A percentile compares a stretch with the other conserved stretches of the same genome.
Conservation (phyloP, 2,329 filamentous ascomycete species). For the Zymoseptoria brevis region DNA sequence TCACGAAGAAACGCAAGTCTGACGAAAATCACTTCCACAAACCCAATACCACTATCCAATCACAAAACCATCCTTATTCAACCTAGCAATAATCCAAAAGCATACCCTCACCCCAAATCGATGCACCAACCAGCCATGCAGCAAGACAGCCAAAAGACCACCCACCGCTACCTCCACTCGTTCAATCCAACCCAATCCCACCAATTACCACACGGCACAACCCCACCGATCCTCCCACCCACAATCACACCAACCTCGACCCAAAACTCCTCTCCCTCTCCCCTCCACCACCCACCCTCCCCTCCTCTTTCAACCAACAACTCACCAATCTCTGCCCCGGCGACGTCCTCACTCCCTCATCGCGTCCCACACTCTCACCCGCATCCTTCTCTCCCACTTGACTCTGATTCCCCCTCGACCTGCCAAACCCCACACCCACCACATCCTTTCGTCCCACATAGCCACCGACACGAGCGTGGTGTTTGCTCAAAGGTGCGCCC, state of each 20-base stretch:
- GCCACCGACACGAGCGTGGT: not conserved
- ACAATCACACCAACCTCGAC: slow-evolving; percentile 19
- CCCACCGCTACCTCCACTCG: not conserved
- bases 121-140: not conserved
- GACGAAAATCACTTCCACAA: too few species aligned
- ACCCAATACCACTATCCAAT: not conserved
- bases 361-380: not conserved
- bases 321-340: slow-evolving; percentile 25
- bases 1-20: not conserved
- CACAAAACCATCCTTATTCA: not conserved
- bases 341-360: not conserved
- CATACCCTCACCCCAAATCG: not conserved
- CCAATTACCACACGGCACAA: too few species aligned
- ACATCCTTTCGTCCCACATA: not conserved
- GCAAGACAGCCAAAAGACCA: too few species aligned
- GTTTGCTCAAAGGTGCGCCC: not conserved
- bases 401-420: slow-evolving; percentile 8
- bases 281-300: slow-evolving; percentile 9
- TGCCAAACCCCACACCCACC: slow-evolving; percentile 9
- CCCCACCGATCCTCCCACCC: too few species aligned
- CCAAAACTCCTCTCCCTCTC: slow-evolving; percentile 5
- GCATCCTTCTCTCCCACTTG: not conserved
- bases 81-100: not conserved
- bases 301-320: slow-evolving; percentile 23
- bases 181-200: too few species aligned